Evolutionary conservation across 495 filamentous ascomycete genomes (phyloP).

Genomic region (Penicillium coprophilum): DNA sequence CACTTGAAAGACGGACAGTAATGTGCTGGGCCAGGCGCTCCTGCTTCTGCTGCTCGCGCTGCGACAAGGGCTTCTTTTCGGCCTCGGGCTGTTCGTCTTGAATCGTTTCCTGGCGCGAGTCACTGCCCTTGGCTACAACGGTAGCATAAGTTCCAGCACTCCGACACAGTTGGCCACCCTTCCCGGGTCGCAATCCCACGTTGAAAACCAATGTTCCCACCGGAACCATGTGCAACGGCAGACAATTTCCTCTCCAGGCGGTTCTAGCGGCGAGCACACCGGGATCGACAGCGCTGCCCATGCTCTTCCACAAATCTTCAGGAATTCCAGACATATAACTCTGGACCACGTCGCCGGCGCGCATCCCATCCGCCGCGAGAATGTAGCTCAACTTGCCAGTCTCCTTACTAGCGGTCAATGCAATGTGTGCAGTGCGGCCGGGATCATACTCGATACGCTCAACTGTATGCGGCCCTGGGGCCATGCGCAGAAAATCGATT

Average conservation of each 20-base stretch:
- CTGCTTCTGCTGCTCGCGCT: slow-evolving; percentile 46
- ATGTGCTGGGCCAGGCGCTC: slow-evolving; percentile 66
- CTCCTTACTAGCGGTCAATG: slow-evolving; percentile 68
- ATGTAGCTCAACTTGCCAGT: slow-evolving; percentile 69
- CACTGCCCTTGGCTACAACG: slow-evolving; percentile 80
- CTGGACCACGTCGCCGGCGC: slow-evolving; percentile 86
- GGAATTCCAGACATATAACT: slow-evolving; percentile 90
- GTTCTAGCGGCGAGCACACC: slow-evolving; percentile 94
- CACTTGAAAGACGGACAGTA: slow-evolving; percentile 81
- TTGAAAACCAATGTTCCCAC: slow-evolving; percentile 88
- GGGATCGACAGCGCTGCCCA: slow-evolving; percentile 88
- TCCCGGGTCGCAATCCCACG: slow-evolving; percentile 70
- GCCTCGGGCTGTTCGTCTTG: slow-evolving; percentile 26
- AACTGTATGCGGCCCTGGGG: slow-evolving; percentile 76
- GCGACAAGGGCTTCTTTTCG: slow-evolving; percentile 35
- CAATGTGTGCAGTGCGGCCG: slow-evolving; percentile 89
- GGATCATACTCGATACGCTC: slow-evolving; percentile 97
- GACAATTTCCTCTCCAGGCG: slow-evolving; percentile 89
- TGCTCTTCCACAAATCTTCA: slow-evolving; percentile 74
- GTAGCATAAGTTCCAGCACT: slow-evolving; percentile 90
- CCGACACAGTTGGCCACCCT: slow-evolving; percentile 84
- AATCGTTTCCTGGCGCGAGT: slow-evolving; percentile 43
- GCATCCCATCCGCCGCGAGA: slow-evolving; percentile 87
- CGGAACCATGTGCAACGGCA: slow-evolving; percentile 92
- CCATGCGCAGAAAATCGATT: slow-evolving; percentile 78